Evolutionary conservation across 331 rosid genomes (phyloP).

Genomic region (Phaseolus coccineus): DNA sequence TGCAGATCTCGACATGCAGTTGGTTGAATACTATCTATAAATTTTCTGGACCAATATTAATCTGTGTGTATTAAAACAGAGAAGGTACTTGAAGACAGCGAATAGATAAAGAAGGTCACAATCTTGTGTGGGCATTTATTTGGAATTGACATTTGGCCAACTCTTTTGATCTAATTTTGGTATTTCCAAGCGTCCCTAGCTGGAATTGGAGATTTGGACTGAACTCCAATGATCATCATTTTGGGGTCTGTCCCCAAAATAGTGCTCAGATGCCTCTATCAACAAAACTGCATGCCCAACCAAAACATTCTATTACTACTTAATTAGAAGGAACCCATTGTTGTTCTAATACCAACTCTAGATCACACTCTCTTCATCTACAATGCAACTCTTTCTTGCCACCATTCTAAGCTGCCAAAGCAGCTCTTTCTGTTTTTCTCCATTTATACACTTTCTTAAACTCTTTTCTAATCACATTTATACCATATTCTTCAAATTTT

Average conservation of each 20-base stretch:
- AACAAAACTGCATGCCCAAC: neutral
- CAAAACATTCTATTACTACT: no score
- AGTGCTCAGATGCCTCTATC: neutral
- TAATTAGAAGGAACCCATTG: no score
- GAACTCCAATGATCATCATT: conserved; percentile 2
- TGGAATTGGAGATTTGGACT: neutral
- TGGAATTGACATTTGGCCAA: conserved; percentile 42
- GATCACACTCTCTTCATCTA: no score
- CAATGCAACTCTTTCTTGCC: no score
- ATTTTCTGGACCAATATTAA: conserved; percentile 19
- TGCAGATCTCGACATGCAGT: neutral
- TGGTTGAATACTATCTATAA: neutral
- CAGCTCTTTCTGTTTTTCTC: no score
- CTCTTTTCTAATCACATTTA: neutral
- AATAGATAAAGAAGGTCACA: neutral
- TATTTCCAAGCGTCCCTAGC: neutral
- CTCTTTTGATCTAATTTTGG: conserved; percentile 25
- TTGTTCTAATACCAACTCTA: no score
- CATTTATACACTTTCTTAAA: no score
- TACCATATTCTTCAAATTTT: neutral
- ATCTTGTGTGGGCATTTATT: conserved; percentile 25
- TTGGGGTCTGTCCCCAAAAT: neutral
- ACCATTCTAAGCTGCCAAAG: no score
- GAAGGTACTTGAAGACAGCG: conserved; percentile 15
- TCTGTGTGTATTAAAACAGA: neutral